phyloP scores from a whole-genome alignment of 176 grass and related monocot species.

The Urochloa ruziziensis region DNA sequence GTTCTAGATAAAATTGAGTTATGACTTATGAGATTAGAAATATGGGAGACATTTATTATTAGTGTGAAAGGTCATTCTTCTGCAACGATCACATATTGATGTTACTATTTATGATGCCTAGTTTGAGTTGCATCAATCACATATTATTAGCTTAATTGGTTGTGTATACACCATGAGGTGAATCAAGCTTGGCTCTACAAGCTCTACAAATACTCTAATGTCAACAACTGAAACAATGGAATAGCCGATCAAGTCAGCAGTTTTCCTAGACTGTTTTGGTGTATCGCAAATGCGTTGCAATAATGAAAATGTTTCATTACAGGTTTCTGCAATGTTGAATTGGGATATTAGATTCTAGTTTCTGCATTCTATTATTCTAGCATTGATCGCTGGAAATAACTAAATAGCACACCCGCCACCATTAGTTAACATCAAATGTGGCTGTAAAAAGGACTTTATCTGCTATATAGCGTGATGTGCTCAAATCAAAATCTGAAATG shows the following conservation, averaged over 20 bases:
- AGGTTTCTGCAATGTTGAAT: not conserved
- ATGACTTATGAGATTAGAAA: not conserved
- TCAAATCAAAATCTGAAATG: not conserved
- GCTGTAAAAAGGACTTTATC: not conserved
- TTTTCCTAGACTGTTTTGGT: not conserved
- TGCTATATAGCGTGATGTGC: not conserved
- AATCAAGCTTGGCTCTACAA: not conserved
- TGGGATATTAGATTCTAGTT: not conserved
- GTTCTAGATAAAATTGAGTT: not conserved
- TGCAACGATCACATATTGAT: not conserved
- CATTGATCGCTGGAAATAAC: not conserved
- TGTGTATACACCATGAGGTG: not conserved
- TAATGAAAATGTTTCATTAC: not conserved
- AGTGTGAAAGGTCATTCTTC: not conserved
- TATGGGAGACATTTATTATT: not conserved
- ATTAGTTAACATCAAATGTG: not conserved
- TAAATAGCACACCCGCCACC: not conserved
- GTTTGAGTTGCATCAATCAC: not conserved
- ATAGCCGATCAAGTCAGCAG: not conserved
- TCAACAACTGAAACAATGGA: too few species aligned
- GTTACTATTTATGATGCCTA: not conserved
- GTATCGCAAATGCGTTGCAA: not conserved
- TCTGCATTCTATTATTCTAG: not conserved
- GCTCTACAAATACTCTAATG: too few species aligned
- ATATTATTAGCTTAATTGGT: not conserved